phyloP scores from a whole-genome alignment of 2,329 filamentous ascomycete species.

The Alternaria consortialis region DNA sequence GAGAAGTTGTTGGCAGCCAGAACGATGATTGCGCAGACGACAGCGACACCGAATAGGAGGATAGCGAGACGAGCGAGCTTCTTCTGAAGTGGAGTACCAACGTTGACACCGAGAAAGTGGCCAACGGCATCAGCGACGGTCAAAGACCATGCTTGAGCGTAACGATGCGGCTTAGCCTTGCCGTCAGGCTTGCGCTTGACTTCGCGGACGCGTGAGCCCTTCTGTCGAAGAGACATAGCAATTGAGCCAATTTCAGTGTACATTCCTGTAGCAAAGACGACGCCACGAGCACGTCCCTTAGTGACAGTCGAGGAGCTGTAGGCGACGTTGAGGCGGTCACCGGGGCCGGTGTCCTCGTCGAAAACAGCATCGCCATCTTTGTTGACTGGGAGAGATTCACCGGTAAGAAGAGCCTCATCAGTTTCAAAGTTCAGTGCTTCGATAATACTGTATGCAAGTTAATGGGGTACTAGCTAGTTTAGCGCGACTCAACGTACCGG shows the following conservation, averaged over 20 bases:
- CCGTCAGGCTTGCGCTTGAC: constrained; percentile 53
- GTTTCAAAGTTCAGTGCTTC: constrained; percentile 77
- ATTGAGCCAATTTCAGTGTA: constrained; percentile 77
- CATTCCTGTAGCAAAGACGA: constrained; percentile 75
- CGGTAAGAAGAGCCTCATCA: constrained; percentile 75
- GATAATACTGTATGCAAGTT: constrained; percentile 46
- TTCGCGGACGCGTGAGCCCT: constrained; percentile 46
- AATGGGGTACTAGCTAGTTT: not conserved
- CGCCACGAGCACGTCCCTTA: constrained; percentile 69
- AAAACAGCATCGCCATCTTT: constrained; percentile 68
- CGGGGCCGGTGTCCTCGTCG: constrained; percentile 64
- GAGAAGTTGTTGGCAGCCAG: constrained; percentile 48
- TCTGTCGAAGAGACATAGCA: constrained; percentile 67
- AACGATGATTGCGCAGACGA: constrained; percentile 44
- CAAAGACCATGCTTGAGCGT: constrained; percentile 60
- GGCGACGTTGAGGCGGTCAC: constrained; percentile 73
- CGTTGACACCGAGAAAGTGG: constrained; percentile 51
- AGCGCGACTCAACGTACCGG: constrained; percentile 45
- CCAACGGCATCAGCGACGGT: constrained; percentile 55
- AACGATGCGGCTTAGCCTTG: constrained; percentile 42
- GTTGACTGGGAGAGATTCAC: constrained; percentile 72
- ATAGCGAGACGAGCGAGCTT: constrained; percentile 48
- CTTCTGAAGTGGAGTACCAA: constrained; percentile 50
- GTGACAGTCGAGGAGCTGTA: constrained; percentile 61
- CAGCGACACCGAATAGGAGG: constrained; percentile 29